Base-by-base conservation (phyloP, 2,329 filamentous ascomycete species). In the Sporothrix luriei region DNA sequence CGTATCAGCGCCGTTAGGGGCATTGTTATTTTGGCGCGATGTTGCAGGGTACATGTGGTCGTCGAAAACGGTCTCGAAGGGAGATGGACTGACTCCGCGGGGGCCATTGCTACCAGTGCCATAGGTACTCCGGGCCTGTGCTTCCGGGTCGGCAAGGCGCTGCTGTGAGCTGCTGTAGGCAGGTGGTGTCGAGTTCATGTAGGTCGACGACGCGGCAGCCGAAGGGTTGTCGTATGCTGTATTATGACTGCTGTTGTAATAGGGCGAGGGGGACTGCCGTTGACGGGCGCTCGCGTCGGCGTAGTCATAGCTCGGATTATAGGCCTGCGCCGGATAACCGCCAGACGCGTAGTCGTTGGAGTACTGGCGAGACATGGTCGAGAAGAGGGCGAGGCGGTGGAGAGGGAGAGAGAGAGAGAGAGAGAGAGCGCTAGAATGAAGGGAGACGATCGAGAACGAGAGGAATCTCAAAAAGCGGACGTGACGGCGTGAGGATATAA, bases 61-160 rank as follows among this genome's bases (percentile, higher is more conserved):
- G 78, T 90, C 88, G 77, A 91, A 91, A 69, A 88, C 86, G 62
- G 85, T 86, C 68, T 88, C 86, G 76, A 90, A 90, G 11, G 89
- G 88, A 24, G 76, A 77, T 21, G 70, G 51, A 11, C 69, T 71
- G 26, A 72, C 70, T 62, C 71, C 68, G 38, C 66, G 71, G 73
- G n/a, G 51, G 65, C 33, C 70, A 70, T 51, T 66, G 40, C 46
- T 72, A 78, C 69, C 68, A 78, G 74, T 69, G 80, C 49, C 62
- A 75, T 48, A 80, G 77, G 61, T 77, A 76, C 71, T 48, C 48
- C 40, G 69, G 16, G 75, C 70, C 26, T 77, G 70, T n/a, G 73
- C 77, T 69, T 77, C 77, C n/a, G 67, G 64, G 19, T 75, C 74
- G 61, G 76, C 78, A 33, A 78, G 78, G 70, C 78, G 76, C 46